Conservation (phyloP, 2,329 filamentous ascomycete species). For the Chrysosphaeria jannelii region DNA sequence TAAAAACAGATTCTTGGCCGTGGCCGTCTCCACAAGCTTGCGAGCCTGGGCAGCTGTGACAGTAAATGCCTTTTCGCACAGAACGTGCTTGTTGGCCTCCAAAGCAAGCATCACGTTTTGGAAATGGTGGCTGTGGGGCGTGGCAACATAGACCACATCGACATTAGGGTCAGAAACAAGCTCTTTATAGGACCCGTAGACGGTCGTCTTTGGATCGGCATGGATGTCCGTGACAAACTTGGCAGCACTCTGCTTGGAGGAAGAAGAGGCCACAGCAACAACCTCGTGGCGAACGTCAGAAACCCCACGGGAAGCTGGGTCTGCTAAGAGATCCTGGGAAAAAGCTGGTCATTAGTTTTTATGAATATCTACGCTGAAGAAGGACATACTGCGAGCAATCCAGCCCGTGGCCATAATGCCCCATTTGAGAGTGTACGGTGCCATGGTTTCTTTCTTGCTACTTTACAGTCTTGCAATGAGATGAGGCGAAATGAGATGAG, state of each 20-base stretch:
- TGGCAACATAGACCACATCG: constrained; percentile 70
- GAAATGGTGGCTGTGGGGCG: constrained; percentile 79
- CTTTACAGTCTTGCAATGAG: no score
- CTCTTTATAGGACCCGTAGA: constrained; percentile 59
- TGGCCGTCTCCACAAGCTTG: constrained; percentile 40
- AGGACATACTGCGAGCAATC: constrained; percentile 21
- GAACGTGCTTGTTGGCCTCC: constrained; percentile 57
- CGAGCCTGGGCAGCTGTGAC: constrained; percentile 52
- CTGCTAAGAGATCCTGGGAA: constrained; percentile 46
- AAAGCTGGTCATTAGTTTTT: constrained; percentile 17
- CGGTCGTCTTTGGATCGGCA: constrained; percentile 30
- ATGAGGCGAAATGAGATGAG: no score
- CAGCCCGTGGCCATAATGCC: constrained; percentile 29
- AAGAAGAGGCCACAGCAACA: constrained; percentile 53
- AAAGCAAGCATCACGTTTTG: constrained; percentile 70
- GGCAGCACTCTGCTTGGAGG: constrained; percentile 34
- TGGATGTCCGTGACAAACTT: constrained; percentile 43
- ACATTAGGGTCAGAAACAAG: constrained; percentile 51
- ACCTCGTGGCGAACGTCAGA: constrained; percentile 48
- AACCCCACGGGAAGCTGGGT: constrained; percentile 38
- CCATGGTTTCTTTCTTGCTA: no score
- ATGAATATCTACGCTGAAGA: neutral
- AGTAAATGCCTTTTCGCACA: constrained; percentile 78
- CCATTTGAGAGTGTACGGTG: constrained; percentile 21
- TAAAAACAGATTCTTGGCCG: constrained; percentile 40